Conservation (phyloP, 805 yeast species). For the Ascoidea rubescens region DNA sequence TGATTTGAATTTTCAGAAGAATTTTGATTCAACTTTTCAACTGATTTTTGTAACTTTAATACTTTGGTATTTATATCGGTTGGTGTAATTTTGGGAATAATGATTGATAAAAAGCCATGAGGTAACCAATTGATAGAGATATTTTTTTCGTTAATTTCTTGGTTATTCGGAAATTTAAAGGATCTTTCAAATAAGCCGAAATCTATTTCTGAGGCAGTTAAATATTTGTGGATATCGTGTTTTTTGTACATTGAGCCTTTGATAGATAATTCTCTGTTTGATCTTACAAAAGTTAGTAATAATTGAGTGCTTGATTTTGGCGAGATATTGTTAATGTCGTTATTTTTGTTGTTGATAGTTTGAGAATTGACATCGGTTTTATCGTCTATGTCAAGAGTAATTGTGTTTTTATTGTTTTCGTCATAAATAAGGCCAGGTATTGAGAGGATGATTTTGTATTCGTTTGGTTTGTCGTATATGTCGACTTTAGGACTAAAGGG, state of each 20-base stretch:
- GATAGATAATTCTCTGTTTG: conserved; percentile 36
- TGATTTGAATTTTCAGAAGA: too few relatives aligned
- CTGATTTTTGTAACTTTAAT: not conserved
- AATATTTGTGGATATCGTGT: conserved; percentile 21
- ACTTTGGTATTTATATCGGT: conserved; percentile 22
- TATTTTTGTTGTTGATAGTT: conserved; percentile 30
- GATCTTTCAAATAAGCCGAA: conserved; percentile 46
- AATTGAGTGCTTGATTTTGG: too few relatives aligned
- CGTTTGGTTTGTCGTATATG: conserved; percentile 34
- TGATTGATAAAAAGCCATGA: conserved; percentile 40
- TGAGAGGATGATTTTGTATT: conserved; percentile 34
- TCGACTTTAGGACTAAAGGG: conserved; percentile 49
- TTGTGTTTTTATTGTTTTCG: too few relatives aligned
- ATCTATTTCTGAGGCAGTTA: conserved; percentile 38
- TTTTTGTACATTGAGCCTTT: conserved; percentile 33
- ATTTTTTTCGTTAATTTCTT: conserved; percentile 35
- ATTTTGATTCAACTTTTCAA: too few relatives aligned
- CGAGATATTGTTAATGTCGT: conserved; percentile 47
- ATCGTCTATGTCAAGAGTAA: too few relatives aligned
- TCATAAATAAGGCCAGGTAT: conserved; percentile 29
- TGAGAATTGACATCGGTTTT: too few relatives aligned
- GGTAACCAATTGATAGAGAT: conserved; percentile 34
- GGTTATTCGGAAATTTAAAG: conserved; percentile 38
- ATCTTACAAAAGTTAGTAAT: conserved; percentile 2
- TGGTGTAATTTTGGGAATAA: conserved; percentile 29